Conservation (phyloP, 768 basidiomycete species). For the Mycena capillaripes region DNA sequence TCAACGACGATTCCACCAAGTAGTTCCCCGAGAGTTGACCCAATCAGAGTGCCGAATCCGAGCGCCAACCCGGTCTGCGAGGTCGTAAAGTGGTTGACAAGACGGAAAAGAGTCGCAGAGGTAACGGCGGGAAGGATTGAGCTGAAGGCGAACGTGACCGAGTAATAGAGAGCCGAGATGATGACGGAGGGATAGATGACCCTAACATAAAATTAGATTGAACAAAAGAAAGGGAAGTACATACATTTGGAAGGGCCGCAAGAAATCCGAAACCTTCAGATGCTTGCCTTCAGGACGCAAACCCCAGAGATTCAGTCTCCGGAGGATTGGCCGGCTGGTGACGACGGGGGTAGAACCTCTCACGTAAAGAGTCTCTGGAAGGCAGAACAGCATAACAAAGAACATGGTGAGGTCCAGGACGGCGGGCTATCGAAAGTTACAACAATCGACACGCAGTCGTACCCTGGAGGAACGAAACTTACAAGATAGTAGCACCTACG, state of each 20-base stretch:
- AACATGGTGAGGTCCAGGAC: constrained; percentile 36
- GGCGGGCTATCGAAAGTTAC: constrained; percentile 14
- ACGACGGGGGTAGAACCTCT: constrained; percentile 25
- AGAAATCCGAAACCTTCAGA: constrained; percentile 29
- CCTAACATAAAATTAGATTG: constrained; percentile 3
- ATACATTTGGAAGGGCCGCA: constrained; percentile 35
- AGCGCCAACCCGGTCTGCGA: constrained; percentile 36
- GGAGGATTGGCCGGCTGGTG: constrained; percentile 28
- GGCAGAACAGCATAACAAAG: constrained; percentile 38
- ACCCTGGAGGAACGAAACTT: not conserved
- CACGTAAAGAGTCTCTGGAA: constrained; percentile 35
- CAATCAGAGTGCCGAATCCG: constrained; percentile 33
- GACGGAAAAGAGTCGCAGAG: constrained; percentile 36
- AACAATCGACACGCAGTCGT: no score
- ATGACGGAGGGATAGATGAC: constrained; percentile 31
- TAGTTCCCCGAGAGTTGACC: constrained; percentile 34
- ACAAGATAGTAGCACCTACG: constrained; percentile 37
- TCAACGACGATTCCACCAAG: constrained; percentile 36
- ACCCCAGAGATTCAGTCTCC: constrained; percentile 29
- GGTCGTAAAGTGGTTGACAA: constrained; percentile 27
- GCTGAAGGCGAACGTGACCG: constrained; percentile 23
- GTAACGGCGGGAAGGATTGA: constrained; percentile 39
- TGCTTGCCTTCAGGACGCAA: constrained; percentile 34
- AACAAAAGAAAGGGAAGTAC: not conserved
- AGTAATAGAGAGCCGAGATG: constrained; percentile 37